These are phyloP conservation scores for Hypoxylon lienhwacheense DNA, from an alignment of 495 filamentous ascomycete genomes.

Conservation along the genomic window DNA sequence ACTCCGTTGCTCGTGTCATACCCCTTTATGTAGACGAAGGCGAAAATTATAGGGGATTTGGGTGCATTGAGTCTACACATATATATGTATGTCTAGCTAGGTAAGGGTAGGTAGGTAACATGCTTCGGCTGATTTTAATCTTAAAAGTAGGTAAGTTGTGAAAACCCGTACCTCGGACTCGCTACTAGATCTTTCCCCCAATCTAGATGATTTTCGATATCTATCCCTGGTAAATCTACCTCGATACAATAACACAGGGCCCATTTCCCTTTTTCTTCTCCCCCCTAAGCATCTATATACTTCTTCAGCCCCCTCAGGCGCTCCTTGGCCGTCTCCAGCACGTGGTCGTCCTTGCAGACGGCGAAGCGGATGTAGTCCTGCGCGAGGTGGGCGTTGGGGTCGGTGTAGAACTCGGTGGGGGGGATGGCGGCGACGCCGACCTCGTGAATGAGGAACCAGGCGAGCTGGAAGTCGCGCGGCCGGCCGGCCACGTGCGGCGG, in stretches of 20 bases:
- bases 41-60: too few relatives aligned
- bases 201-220: too few relatives aligned
- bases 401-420: slow-evolving; percentile 94
- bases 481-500: slow-evolving; percentile 82
- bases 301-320: slow-evolving; percentile 82
- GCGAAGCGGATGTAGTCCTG: slow-evolving; percentile 95
- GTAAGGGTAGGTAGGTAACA: neutral
- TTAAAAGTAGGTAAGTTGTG: too few relatives aligned
- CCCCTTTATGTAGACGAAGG: too few relatives aligned
- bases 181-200: too few relatives aligned
- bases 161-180: too few relatives aligned
- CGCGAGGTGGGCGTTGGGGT: slow-evolving; percentile 75
- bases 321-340: slow-evolving; percentile 89
- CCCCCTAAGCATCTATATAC: slow-evolving; percentile 56
- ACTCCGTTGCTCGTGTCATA: too few relatives aligned
- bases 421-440: slow-evolving; percentile 94
- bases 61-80: too few relatives aligned
- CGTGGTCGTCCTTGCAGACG: slow-evolving; percentile 92
- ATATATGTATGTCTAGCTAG: too few relatives aligned
- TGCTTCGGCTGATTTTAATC: neutral
- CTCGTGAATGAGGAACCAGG: slow-evolving; percentile 96
- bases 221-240: slow-evolving; percentile 7
- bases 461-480: slow-evolving; percentile 88
- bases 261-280: neutral
- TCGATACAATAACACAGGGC: neutral